Conservation (phyloP, 805 yeast species). For the Torulaspora quercuum region DNA sequence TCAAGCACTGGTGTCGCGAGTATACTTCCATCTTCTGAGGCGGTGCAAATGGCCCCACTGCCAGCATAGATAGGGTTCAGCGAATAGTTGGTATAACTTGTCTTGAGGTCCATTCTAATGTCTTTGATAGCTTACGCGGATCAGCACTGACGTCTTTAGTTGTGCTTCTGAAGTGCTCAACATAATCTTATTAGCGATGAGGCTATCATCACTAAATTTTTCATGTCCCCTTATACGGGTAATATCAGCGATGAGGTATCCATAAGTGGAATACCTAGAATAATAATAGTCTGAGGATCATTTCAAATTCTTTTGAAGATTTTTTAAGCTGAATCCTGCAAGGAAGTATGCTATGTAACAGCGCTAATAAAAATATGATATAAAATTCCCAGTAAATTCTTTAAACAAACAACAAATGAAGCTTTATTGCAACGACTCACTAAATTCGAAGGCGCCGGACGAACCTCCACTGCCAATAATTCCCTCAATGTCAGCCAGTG, state of each 20-base stretch:
- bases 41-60: slow-evolving; percentile 74
- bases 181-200: background rate
- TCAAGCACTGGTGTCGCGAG: slow-evolving; percentile 81
- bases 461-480: slow-evolving; percentile 27
- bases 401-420: slow-evolving; percentile 2
- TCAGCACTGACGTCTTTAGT: too few species aligned
- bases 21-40: slow-evolving; percentile 57
- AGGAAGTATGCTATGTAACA: slow-evolving; percentile 1
- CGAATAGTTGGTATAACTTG: slow-evolving; percentile 36
- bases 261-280: too few species aligned
- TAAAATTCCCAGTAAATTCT: slow-evolving; percentile 1
- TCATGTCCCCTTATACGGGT: slow-evolving; percentile 3
- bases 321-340: too few species aligned
- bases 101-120: slow-evolving; percentile 37
- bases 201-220: slow-evolving; percentile 5
- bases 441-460: slow-evolving; percentile 25
- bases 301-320: too few species aligned
- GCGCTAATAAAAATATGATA: background rate
- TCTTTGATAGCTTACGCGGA: too few species aligned
- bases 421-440: slow-evolving; percentile 28
- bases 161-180: too few species aligned
- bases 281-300: too few species aligned
- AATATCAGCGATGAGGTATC: background rate
- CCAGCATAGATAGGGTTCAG: slow-evolving; percentile 77
- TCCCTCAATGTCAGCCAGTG: slow-evolving; percentile 72